Conservation (phyloP, 352 stramenopile genomes). For the Phytopythium delawarense region DNA sequence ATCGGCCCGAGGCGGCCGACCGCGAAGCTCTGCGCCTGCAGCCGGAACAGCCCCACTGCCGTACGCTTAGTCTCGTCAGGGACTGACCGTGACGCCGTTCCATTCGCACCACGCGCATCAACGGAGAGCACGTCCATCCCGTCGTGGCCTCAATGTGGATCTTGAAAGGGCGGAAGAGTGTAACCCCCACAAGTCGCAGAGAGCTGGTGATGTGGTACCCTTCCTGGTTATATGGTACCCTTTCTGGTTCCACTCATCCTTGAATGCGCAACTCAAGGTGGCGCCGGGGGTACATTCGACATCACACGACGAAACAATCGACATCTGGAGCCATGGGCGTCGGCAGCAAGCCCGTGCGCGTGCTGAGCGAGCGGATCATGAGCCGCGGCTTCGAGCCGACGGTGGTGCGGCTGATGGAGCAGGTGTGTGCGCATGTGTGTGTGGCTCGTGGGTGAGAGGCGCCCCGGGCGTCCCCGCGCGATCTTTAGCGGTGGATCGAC, state of each 20-base stretch:
- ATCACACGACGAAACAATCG: conserved; percentile 1
- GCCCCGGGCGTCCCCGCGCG: background rate
- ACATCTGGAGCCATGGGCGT: conserved; percentile 9
- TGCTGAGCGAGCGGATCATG: conserved; percentile 85
- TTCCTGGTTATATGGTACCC: background rate
- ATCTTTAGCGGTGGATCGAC: background rate
- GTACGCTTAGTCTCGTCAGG: background rate
- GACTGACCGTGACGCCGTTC: background rate
- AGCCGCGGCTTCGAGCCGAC: conserved; percentile 78
- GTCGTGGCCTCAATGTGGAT: too few relatives aligned
- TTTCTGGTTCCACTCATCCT: background rate
- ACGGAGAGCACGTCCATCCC: too few relatives aligned
- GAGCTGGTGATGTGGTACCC: too few relatives aligned
- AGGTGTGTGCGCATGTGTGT: conserved; percentile 24
- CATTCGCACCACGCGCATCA: background rate
- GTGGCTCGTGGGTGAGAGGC: background rate
- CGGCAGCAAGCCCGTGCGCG: conserved; percentile 57
- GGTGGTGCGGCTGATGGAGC: conserved; percentile 76
- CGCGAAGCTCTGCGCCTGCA: conserved; percentile 27
- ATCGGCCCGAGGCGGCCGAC: conserved; percentile 30
- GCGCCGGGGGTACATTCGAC: background rate
- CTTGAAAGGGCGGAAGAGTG: too few relatives aligned
- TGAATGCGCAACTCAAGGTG: background rate
- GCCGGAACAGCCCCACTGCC: conserved; percentile 8
- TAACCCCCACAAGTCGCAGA: background rate